phyloP scores from a whole-genome alignment of 2,329 filamentous ascomycete genomes.

The Xylariaceae sp. region DNA sequence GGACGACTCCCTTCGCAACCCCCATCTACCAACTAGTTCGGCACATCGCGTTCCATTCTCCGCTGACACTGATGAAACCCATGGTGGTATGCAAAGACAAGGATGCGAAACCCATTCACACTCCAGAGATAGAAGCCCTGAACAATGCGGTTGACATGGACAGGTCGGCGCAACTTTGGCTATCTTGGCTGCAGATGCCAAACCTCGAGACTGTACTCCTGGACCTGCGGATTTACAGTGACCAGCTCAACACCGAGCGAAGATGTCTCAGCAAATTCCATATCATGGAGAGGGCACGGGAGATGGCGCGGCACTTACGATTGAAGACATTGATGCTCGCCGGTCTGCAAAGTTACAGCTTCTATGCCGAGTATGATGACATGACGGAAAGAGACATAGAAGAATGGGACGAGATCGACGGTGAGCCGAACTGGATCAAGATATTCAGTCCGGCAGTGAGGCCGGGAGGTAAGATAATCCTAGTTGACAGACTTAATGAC shows the following conservation, averaged over 20 bases:
- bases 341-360: conserved; percentile 27
- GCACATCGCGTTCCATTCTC: conserved; percentile 25
- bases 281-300: conserved; percentile 18
- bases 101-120: neutral
- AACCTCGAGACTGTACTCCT: conserved; percentile 25
- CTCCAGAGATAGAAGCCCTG: conserved; percentile 5
- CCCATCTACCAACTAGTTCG: conserved; percentile 19
- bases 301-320: conserved; percentile 24
- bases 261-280: conserved; percentile 21
- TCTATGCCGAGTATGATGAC: conserved; percentile 13
- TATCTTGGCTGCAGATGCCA: conserved; percentile 28
- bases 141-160: conserved; percentile 21
- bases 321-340: conserved; percentile 25
- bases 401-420: conserved; percentile 17
- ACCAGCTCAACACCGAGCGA: conserved; percentile 21
- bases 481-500: conserved; percentile 23
- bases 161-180: conserved; percentile 21
- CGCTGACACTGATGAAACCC: conserved; percentile 16
- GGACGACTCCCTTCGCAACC: neutral
- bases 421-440: conserved; percentile 28
- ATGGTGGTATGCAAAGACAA: conserved; percentile 8
- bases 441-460: conserved; percentile 23
- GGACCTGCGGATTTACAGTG: conserved; percentile 27
- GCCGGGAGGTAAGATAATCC: conserved; percentile 23
- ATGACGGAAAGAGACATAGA: conserved; percentile 17